Evolutionary conservation across 78 protist species (phyloP), one percentile per base, ranked within the genome.

Genomic region (Anaeramoeba flamelloides): DNA sequence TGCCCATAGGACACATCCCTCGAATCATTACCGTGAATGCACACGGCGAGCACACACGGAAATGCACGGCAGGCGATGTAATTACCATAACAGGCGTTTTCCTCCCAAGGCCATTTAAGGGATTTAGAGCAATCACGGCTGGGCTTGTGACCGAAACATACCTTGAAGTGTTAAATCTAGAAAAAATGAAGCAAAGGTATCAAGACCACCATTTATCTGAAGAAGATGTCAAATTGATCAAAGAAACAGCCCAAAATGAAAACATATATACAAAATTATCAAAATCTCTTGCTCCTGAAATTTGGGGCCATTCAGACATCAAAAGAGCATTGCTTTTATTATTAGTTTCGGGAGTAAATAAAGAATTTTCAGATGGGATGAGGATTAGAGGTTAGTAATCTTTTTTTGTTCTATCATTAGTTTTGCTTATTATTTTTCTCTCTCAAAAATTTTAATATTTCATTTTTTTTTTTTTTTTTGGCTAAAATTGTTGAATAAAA

Each of bases 1-100:
- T 95, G 2, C 99, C 99, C 0, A 83, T 81, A n/a, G 99, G 99
- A 2, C 92, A 92, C 82, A 90, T 94, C 31, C 99, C 99, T 17
- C 92, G 99, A n/a, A 40, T 91, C 34, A 85, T 95, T 80, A 89
- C 91, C 26, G 88, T 93, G n/a, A 83, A 86, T 26, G 40, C 80
- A 0, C 39, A 75, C 8, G 99, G 98, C 41, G 96, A 91, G 33
- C 41, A 82, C 38, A 92, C 98, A 1, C 84, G 98, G 3, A 0
- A 1, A 17, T 82, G 83, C 78, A 34, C 87, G 17, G 92, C 99
- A 1, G 99, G 99, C 32, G 98, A 96, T 40, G 75, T 79, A 0
- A 69, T 96, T 34, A 84, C 87, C 1, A 2, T 92, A 33, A 3
- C 82, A 1, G 98, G 98, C 26, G 74, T 85, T 38, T 0, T 0